phyloP scores from a whole-genome alignment of 768 basidiomycete species.

The Boletellus sp. region DNA sequence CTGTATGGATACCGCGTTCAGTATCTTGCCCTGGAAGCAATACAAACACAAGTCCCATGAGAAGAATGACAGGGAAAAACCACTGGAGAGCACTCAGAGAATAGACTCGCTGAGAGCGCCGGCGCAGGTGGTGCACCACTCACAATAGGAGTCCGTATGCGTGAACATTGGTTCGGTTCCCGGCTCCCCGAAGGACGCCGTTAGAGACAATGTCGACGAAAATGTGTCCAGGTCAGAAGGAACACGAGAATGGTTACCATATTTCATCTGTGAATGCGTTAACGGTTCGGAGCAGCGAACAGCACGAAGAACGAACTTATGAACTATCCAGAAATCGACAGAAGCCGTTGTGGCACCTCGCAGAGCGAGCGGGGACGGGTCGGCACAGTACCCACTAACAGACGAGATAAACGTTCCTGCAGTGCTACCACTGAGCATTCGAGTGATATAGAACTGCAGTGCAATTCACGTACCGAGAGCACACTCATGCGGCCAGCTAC shows the following conservation, averaged over 20 bases:
- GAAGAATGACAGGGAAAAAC: slow-evolving; percentile 31
- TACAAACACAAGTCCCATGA: slow-evolving; percentile 30
- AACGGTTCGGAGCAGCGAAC: background rate
- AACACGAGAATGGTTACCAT: slow-evolving; percentile 12
- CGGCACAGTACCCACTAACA: slow-evolving; percentile 24
- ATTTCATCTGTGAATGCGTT: slow-evolving; percentile 17
- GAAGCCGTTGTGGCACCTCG: slow-evolving; percentile 23
- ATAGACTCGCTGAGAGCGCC: background rate
- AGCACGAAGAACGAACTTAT: slow-evolving; percentile 2
- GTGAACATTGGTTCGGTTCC: slow-evolving; percentile 16
- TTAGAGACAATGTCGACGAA: slow-evolving; percentile 18
- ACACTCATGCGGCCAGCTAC: no score
- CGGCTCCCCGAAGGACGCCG: slow-evolving; percentile 23
- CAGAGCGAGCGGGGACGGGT: slow-evolving; percentile 26
- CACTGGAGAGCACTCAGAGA: slow-evolving; percentile 27
- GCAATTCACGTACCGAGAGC: slow-evolving; percentile 17
- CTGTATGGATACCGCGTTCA: no score
- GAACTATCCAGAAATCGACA: slow-evolving; percentile 25
- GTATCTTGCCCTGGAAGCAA: no score
- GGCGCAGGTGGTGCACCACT: background rate
- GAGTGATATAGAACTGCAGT: no score
- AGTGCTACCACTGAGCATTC: background rate
- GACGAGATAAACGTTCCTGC: slow-evolving; percentile 24
- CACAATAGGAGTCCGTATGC: slow-evolving; percentile 28
- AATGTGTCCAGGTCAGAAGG: background rate